Evolutionary conservation across 352 stramenopile genomes (phyloP), one percentile per base, ranked within the genome.

Genomic region (Phytophthora fragariaefolia): DNA sequence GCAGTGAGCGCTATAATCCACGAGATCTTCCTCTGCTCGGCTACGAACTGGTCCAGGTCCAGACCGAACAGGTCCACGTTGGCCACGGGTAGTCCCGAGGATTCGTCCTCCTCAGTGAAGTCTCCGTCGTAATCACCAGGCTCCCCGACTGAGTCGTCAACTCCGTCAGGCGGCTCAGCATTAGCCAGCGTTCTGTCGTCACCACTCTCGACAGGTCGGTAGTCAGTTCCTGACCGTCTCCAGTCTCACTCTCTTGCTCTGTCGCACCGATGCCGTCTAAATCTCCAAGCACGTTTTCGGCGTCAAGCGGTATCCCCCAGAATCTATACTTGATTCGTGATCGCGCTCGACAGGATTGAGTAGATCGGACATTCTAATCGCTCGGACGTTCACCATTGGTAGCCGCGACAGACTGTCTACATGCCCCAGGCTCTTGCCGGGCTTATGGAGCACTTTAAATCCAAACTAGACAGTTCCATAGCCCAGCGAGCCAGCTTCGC

Each of bases 401-500:
- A 61, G 23, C 15, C 38, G 53, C 7, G 53, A 52, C 24, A 61
- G 10, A 28, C 53, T 40, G 17, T 60, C 53, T 12, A 47, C 54
- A 30, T 62, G 54, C 1, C 27, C 42, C 40, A 62, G 45, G 4
- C 22, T 9, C 17, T n/a, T 62, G 8, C 42, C 42, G 6, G 54
- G 24, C 8, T 53, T 53, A n/a, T 53, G 54, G 18, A 46, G 38
- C 4, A 62, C 40, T 30, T 54, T 52, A 18, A 53, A 52, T 26
- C 30, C 8, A 62, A 7, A 26, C 53, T 49, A 4, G 54, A 62
- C 0, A 54, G 27, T 15, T 62, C 54, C 54, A 53, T 54, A 1
- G 27, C 42, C 42, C 54, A 62, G 20, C 42, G n/a, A 4, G 54
- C 54, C 27, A 62, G 7, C 27, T 62, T 53, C 6, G 54, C 24